Percentiles rank a stretch among this genome's conserved stretches.
These are phyloP conservation scores for Cryptococcus floricola DNA, from an alignment of 1,284 basidiomycete species.

Conservation along the genomic window DNA sequence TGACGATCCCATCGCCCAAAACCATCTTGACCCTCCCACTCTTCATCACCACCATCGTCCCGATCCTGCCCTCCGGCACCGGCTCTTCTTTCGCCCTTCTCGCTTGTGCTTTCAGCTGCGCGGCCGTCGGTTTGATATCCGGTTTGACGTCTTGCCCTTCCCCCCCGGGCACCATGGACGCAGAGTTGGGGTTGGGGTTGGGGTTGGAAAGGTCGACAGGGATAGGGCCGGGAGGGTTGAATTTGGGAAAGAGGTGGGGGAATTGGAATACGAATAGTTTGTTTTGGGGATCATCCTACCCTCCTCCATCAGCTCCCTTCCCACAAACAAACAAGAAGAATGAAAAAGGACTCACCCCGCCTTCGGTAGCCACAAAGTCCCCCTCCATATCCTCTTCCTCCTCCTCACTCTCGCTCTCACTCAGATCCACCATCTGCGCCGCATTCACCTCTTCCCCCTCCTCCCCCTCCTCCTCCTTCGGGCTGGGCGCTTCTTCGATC, in stretches of 20 bases:
- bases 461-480: conserved; percentile 14
- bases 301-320: conserved; percentile 12
- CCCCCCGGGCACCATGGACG: too few species aligned
- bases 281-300: conserved; percentile 55
- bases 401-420: conserved; percentile 80
- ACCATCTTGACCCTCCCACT: conserved; percentile 85
- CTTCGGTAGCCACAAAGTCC: conserved; percentile 60
- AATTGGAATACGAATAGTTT: conserved; percentile 89
- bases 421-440: conserved; percentile 71
- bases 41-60: conserved; percentile 73
- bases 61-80: conserved; percentile 68
- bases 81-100: conserved; percentile 32
- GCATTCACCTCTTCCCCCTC: conserved; percentile 55
- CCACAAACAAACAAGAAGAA: neutral
- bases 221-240: conserved; percentile 47
- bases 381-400: conserved; percentile 78
- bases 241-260: conserved; percentile 79
- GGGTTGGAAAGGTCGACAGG: conserved; percentile 21
- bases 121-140: conserved; percentile 30
- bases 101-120: conserved; percentile 16
- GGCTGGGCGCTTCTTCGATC: conserved; percentile 57
- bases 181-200: conserved; percentile 30
- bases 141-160: conserved; percentile 31
- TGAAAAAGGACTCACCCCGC: conserved; percentile 27
- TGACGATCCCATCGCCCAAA: conserved; percentile 68